Evolutionary conservation across 2,329 filamentous ascomycete genomes (phyloP).

Genomic region (Truncatella angustata): DNA sequence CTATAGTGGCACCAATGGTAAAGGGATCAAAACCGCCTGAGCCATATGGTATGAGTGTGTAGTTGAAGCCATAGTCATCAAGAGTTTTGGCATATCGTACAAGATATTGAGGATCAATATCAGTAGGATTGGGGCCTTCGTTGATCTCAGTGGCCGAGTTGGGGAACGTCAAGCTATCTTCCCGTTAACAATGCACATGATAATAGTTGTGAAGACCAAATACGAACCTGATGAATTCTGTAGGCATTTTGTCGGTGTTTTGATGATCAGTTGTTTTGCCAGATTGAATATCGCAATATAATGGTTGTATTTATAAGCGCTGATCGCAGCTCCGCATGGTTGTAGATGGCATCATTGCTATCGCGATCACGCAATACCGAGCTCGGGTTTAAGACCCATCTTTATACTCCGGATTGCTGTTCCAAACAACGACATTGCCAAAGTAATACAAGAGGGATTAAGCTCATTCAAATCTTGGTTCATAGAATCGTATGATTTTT

Average conservation of each 20-base stretch:
- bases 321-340: background rate
- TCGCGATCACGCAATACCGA: slow-evolving; percentile 9
- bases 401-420: background rate
- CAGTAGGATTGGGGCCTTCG: slow-evolving; percentile 3
- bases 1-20: slow-evolving; percentile 58
- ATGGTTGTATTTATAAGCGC: slow-evolving; percentile 8
- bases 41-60: slow-evolving; percentile 59
- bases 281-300: background rate
- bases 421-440: background rate
- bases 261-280: background rate
- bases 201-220: background rate
- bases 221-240: slow-evolving; percentile 5
- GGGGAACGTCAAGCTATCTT: slow-evolving; percentile 5
- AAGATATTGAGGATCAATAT: slow-evolving; percentile 54
- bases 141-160: slow-evolving; percentile 8
- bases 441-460: too few species aligned
- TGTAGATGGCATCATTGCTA: slow-evolving; percentile 6
- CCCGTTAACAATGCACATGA: background rate
- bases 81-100: slow-evolving; percentile 54
- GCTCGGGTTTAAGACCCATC: slow-evolving; percentile 1
- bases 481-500: too few species aligned
- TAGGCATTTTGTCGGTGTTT: slow-evolving; percentile 7
- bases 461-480: too few species aligned
- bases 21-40: slow-evolving; percentile 56
- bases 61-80: slow-evolving; percentile 61